These are phyloP conservation scores for Phytophthora idaei DNA, from an alignment of 352 stramenopile species.

Conservation along the genomic window DNA sequence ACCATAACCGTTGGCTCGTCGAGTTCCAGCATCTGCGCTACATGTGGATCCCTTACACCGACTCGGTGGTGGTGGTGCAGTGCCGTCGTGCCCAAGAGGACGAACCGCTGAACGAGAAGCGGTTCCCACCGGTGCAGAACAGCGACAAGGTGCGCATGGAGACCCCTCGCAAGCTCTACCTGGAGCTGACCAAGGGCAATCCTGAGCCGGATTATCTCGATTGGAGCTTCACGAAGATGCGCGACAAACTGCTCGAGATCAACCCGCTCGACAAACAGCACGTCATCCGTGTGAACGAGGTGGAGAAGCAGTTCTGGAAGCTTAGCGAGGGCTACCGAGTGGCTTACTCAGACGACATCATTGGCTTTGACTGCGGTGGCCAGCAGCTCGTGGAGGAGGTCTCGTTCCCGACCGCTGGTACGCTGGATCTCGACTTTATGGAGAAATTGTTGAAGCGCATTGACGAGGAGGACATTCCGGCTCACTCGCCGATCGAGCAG, in stretches of 20 bases:
- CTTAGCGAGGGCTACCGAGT: slow-evolving; percentile 92
- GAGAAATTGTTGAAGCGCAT: slow-evolving; percentile 92
- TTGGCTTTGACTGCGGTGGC: slow-evolving; percentile 99
- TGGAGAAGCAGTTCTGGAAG: slow-evolving; percentile 97
- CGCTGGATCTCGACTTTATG: slow-evolving; percentile 94
- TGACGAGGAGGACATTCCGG: slow-evolving; percentile 92
- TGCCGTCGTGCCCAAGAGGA: slow-evolving; percentile 65
- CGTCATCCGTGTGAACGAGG: slow-evolving; percentile 94
- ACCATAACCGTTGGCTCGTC: slow-evolving; percentile 77
- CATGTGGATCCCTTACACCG: slow-evolving; percentile 99
- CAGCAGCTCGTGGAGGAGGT: slow-evolving; percentile 99
- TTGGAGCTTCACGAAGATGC: slow-evolving; percentile 86
- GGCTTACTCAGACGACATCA: slow-evolving; percentile 93
- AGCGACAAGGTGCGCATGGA: slow-evolving; percentile 72
- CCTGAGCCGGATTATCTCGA: slow-evolving; percentile 68
- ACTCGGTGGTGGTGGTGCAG: slow-evolving; percentile 95
- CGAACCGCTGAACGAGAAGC: slow-evolving; percentile 44
- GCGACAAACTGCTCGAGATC: slow-evolving; percentile 81
- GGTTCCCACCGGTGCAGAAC: slow-evolving; percentile 51
- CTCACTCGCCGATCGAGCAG: slow-evolving; percentile 98
- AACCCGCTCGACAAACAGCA: slow-evolving; percentile 92
- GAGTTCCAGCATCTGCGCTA: slow-evolving; percentile 93
- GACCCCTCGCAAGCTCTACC: slow-evolving; percentile 81
- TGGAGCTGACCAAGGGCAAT: slow-evolving; percentile 63
- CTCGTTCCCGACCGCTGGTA: slow-evolving; percentile 88